Evolutionary conservation across 1,284 basidiomycete species (phyloP).

Genomic region (Puccinia novopanici): DNA sequence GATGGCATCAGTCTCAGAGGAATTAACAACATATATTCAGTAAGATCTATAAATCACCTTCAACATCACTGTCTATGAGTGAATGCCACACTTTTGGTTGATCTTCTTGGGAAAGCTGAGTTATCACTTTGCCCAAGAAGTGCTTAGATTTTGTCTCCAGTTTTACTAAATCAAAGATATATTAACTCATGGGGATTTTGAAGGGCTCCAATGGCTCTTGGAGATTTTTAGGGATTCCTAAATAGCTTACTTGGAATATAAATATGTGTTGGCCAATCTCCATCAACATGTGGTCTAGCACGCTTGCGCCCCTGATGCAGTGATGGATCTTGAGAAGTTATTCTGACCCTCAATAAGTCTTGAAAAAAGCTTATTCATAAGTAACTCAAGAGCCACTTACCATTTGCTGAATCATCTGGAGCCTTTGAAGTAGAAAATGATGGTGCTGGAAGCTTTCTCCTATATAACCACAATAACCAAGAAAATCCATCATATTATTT

Average conservation of each 20-base stretch:
- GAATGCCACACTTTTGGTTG: background rate
- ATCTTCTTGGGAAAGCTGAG: background rate
- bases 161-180: background rate
- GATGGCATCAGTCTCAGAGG: too few species aligned
- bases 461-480: background rate
- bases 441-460: conserved; percentile 23
- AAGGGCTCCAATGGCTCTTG: too few species aligned
- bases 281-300: conserved; percentile 73
- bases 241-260: conserved; percentile 63
- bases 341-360: conserved; percentile 62
- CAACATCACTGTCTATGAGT: background rate
- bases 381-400: background rate
- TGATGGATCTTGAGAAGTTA: conserved; percentile 63
- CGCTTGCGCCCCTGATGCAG: conserved; percentile 76
- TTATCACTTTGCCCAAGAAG: background rate
- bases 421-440: background rate
- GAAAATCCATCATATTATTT: too few species aligned
- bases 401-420: background rate
- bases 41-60: background rate
- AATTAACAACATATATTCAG: background rate
- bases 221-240: background rate
- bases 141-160: background rate
- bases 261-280: conserved; percentile 74
- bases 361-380: conserved; percentile 60
- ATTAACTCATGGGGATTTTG: too few species aligned